Evolutionary conservation across 2,329 filamentous ascomycete genomes (phyloP).

Genomic region (Colletotrichum theobromicola): DNA sequence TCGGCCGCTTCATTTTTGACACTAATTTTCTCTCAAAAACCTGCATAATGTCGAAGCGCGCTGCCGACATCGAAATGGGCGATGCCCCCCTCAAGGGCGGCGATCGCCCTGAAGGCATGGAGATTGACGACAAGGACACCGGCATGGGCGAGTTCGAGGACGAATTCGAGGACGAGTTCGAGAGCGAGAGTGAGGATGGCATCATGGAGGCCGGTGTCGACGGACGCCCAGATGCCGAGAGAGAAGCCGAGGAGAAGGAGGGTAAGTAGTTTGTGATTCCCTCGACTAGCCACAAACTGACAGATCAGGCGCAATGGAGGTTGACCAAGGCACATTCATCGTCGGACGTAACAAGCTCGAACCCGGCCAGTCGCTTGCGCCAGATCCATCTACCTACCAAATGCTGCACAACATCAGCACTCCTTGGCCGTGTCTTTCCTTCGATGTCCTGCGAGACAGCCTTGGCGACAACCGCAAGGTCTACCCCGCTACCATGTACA

Average conservation of each 20-base stretch:
- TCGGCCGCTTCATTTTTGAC: neutral
- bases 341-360: conserved; percentile 92
- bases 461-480: conserved; percentile 88
- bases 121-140: conserved; percentile 63
- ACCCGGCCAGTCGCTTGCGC: conserved; percentile 87
- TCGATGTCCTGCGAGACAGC: conserved; percentile 86
- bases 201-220: conserved; percentile 94
- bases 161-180: conserved; percentile 91
- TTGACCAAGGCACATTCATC: conserved; percentile 95
- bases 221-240: conserved; percentile 87
- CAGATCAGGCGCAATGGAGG: conserved; percentile 77
- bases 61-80: conserved; percentile 54
- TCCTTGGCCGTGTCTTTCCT: conserved; percentile 96
- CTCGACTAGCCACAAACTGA: neutral
- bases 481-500: conserved; percentile 96
- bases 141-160: conserved; percentile 86
- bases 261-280: conserved; percentile 43
- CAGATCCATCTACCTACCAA: conserved; percentile 93
- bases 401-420: conserved; percentile 96
- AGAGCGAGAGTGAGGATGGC: conserved; percentile 89
- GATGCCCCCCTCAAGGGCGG: conserved; percentile 63
- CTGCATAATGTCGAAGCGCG: conserved; percentile 63
- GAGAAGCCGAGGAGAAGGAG: conserved; percentile 85
- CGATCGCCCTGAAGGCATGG: conserved; percentile 67
- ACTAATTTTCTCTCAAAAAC: neutral